Evolutionary conservation across 1,284 basidiomycete species (phyloP).

Genomic region (Peniophora sp.): DNA sequence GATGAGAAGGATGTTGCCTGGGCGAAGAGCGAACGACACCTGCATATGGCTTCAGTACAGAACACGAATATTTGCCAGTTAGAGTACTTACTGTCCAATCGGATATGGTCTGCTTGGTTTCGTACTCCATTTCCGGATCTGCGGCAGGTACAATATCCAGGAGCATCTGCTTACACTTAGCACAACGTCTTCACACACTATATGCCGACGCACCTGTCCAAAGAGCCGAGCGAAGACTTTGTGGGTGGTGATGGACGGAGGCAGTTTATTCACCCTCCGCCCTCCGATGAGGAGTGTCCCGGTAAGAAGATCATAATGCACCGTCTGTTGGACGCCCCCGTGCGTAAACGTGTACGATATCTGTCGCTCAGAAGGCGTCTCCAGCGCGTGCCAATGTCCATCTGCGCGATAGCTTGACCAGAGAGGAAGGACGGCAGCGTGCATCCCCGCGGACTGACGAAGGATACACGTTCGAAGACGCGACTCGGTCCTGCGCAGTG

Average conservation of each 20-base stretch:
- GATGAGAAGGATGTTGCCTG: conserved; percentile 1
- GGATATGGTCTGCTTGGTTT: conserved; percentile 5
- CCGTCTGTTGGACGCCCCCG: conserved; percentile 8
- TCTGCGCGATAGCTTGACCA: background rate
- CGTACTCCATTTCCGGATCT: conserved; percentile 7
- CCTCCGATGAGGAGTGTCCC: conserved; percentile 30
- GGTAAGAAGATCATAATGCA: conserved; percentile 29
- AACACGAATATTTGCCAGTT: too few relatives aligned
- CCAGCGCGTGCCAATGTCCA: too few relatives aligned
- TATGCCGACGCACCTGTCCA: conserved; percentile 21
- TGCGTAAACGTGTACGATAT: too few relatives aligned
- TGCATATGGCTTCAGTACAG: too few relatives aligned
- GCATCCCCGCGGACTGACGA: background rate
- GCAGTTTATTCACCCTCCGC: conserved; percentile 30
- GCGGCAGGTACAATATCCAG: conserved; percentile 9
- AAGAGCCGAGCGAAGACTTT: conserved; percentile 25
- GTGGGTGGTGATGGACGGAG: conserved; percentile 28
- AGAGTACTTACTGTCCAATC: background rate
- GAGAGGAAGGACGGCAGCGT: background rate
- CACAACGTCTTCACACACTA: conserved; percentile 5
- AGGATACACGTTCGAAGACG: background rate
- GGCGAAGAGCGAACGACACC: conserved; percentile 4
- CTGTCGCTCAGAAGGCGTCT: too few relatives aligned
- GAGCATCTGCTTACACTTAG: conserved; percentile 7
- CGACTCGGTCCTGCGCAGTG: background rate